phyloP scores from a whole-genome alignment of 2,329 filamentous ascomycete genomes.

The Epichloe gansuensis region DNA sequence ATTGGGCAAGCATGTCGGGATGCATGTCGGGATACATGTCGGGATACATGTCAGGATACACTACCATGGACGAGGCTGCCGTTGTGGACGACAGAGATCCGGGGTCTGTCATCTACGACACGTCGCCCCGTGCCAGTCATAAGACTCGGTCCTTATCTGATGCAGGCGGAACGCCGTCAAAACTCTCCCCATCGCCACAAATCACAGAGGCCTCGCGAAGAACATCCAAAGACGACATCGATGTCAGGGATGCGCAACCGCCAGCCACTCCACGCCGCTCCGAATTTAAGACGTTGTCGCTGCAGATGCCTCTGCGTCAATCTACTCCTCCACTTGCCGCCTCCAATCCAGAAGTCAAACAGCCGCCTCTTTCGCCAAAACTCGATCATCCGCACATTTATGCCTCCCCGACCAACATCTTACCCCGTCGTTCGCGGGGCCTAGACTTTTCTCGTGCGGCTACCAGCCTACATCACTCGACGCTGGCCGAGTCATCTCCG shows the following conservation, averaged over 20 bases:
- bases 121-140: conserved; percentile 26
- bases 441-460: conserved; percentile 89
- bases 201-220: conserved; percentile 41
- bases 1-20: neutral
- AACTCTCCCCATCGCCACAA: conserved; percentile 46
- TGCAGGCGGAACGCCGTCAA: conserved; percentile 41
- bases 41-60: neutral
- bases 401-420: conserved; percentile 74
- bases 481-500: conserved; percentile 77
- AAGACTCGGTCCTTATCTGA: conserved; percentile 57
- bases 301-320: conserved; percentile 22
- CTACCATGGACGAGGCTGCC: conserved; percentile 19
- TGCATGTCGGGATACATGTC: conserved; percentile 1
- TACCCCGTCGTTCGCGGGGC: conserved; percentile 79
- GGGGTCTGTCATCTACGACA: conserved; percentile 8
- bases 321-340: conserved; percentile 24
- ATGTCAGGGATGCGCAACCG: conserved; percentile 29
- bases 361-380: conserved; percentile 71
- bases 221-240: conserved; percentile 56
- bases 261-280: conserved; percentile 66
- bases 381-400: conserved; percentile 76
- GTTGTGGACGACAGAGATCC: conserved; percentile 18
- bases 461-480: conserved; percentile 91
- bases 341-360: conserved; percentile 31
- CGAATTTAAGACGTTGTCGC: conserved; percentile 49